These are phyloP conservation scores for Crucibulum laeve DNA, from an alignment of 768 basidiomycete genomes.

Conservation along the genomic window DNA sequence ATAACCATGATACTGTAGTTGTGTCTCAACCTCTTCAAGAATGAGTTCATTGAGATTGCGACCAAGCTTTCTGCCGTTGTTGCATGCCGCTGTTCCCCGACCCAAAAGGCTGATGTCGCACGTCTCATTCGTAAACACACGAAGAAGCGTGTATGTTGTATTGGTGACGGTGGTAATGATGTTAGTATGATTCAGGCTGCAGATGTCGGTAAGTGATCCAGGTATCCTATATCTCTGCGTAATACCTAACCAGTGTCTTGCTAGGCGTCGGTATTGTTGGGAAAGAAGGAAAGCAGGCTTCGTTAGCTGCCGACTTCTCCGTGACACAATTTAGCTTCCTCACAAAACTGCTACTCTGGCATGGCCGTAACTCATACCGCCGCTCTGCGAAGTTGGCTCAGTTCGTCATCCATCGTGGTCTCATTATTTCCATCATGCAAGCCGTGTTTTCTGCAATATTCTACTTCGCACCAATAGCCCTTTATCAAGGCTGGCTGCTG, in stretches of 20 bases:
- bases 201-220: slow-evolving; percentile 78
- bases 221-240: neutral
- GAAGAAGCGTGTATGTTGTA: slow-evolving; percentile 95
- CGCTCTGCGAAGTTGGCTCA: slow-evolving; percentile 97
- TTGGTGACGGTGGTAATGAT: slow-evolving; percentile 98
- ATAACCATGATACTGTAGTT: slow-evolving; percentile 48
- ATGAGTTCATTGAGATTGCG: slow-evolving; percentile 93
- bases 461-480: slow-evolving; percentile 91
- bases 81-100: slow-evolving; percentile 96
- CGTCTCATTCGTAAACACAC: slow-evolving; percentile 87
- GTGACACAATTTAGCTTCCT: slow-evolving; percentile 95
- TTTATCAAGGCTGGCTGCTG: slow-evolving; percentile 98
- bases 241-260: neutral
- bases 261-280: slow-evolving; percentile 95
- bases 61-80: slow-evolving; percentile 96
- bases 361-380: slow-evolving; percentile 97
- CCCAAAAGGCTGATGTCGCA: slow-evolving; percentile 98
- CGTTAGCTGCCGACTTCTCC: slow-evolving; percentile 97
- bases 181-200: slow-evolving; percentile 99
- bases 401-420: slow-evolving; percentile 95
- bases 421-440: slow-evolving; percentile 98
- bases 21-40: slow-evolving; percentile 84
- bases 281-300: slow-evolving; percentile 98
- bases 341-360: slow-evolving; percentile 97
- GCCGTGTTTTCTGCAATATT: slow-evolving; percentile 93